These are phyloP conservation scores for barley (Hordeum vulgare) DNA, from an alignment of 176 grass and related monocot species.

Conservation along the genomic window DNA sequence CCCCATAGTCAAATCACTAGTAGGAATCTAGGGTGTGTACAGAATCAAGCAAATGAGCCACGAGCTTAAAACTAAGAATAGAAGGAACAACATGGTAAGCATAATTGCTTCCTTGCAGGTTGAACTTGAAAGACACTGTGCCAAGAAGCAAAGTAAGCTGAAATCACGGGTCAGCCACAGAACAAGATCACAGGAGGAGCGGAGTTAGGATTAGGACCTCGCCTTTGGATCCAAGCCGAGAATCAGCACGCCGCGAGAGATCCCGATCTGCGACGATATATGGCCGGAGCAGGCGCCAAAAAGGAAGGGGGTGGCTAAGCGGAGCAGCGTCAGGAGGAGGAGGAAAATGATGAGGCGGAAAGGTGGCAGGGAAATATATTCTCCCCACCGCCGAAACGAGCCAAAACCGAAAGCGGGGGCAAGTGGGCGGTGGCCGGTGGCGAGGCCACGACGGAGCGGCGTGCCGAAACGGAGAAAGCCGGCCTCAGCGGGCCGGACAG, in stretches of 20 bases:
- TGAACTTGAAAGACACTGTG: background rate
- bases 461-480: background rate
- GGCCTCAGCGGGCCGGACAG: conserved; percentile 7
- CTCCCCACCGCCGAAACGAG: background rate
- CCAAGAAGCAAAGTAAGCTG: background rate
- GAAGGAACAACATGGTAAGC: background rate
- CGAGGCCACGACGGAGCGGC: conserved; percentile 16
- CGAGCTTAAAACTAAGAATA: background rate
- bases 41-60: background rate
- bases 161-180: background rate
- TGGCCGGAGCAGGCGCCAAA: conserved; percentile 33
- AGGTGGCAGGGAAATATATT: conserved; percentile 33
- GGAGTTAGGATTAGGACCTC: background rate
- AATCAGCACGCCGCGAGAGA: background rate
- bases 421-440: conserved; percentile 3
- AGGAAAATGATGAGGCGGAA: conserved; percentile 8
- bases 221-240: background rate
- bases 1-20: too few species aligned
- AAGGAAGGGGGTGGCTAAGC: background rate
- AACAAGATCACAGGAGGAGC: background rate
- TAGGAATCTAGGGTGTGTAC: background rate
- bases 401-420: conserved; percentile 27
- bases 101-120: background rate
- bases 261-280: conserved; percentile 28
- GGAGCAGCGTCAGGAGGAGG: background rate